Base-by-base conservation (phyloP, 768 basidiomycete species). In the Kwoniella sp. region DNA sequence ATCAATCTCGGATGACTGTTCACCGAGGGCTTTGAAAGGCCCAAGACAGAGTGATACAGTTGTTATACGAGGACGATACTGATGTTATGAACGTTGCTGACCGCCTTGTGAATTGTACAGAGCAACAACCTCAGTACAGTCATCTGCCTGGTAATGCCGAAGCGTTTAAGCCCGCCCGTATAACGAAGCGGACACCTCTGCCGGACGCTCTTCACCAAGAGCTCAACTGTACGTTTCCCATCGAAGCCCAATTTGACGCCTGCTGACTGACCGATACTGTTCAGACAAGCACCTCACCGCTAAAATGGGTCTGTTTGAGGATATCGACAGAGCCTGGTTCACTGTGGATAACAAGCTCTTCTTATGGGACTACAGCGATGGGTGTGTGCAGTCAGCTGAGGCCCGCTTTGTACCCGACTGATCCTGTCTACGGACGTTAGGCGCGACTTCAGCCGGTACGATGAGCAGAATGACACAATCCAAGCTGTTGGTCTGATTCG, bases 301-400 rank as follows among this genome's bases (percentile, higher is more conserved):
- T 3, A 67, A 67, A 31, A 76, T 95, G 86, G 92, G 92, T 9
- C 75, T 99, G 46, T 81, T 98, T 70, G 84, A 90, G 22, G 88
- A 92, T 63, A 88, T 98, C 56, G 89, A 93, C 62, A 82, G 90
- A 39, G 91, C 87, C 0, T 99, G 91, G 90, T 86, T 96, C 59
- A 86, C 89, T 9, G 86, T 93, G 52, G 90, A 96, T 76, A 84
- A 91, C 73, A 88, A 89, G 63, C 78, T 99, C 28, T 88, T 95
- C 66, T 77, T 99, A 20, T 98, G 95, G 95, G 90, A 99, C 74
- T 99, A 95, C 71, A 77, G 84, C 29, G 88, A 93, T 62, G 89
- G 90, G 92, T 93, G 61, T 50, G 86, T 78, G 14, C 34, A 6
- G 34, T 15, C 14, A 15, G 34, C 14, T 15, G 34, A 27, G 43